These are phyloP conservation scores for Sporisorium iseilematis-ciliati DNA, from an alignment of 1,284 basidiomycete genomes.

Conservation along the genomic window DNA sequence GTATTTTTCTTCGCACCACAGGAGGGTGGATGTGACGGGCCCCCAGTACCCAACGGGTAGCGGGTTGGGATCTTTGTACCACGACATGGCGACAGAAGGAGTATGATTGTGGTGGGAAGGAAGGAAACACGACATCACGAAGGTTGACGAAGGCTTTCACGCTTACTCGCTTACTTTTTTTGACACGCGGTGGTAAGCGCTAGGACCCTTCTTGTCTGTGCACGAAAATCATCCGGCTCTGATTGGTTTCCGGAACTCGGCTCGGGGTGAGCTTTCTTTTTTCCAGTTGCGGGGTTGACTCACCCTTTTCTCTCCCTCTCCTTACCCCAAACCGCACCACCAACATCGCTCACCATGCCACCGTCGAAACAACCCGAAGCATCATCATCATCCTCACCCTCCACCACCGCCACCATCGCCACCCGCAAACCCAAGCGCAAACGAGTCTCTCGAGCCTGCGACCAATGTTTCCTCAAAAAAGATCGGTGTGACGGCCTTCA, in stretches of 20 bases:
- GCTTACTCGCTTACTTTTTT: conserved; percentile 1
- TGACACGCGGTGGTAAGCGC: too few relatives aligned
- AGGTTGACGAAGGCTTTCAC: not conserved
- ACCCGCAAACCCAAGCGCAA: conserved; percentile 33
- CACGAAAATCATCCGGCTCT: too few relatives aligned
- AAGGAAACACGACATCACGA: not conserved
- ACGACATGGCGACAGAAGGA: conserved; percentile 30
- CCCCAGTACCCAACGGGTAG: conserved; percentile 61
- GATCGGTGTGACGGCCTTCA: conserved; percentile 42
- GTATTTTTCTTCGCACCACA: conserved; percentile 68
- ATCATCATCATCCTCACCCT: not conserved
- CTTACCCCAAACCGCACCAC: not conserved
- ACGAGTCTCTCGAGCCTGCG: conserved; percentile 51
- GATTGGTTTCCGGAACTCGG: conserved; percentile 2
- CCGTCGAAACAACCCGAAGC: not conserved
- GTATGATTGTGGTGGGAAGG: not conserved
- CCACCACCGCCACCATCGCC: not conserved
- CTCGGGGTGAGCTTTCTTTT: too few relatives aligned
- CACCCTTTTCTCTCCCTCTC: not conserved
- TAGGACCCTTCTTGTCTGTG: too few relatives aligned
- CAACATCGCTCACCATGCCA: not conserved
- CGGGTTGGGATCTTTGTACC: conserved; percentile 29
- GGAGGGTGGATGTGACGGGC: conserved; percentile 58
- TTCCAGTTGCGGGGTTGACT: too few relatives aligned
- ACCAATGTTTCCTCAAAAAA: conserved; percentile 51